Base-by-base conservation (phyloP, 2,329 filamentous ascomycete genomes). In the Diaporthe citrichinensis region DNA sequence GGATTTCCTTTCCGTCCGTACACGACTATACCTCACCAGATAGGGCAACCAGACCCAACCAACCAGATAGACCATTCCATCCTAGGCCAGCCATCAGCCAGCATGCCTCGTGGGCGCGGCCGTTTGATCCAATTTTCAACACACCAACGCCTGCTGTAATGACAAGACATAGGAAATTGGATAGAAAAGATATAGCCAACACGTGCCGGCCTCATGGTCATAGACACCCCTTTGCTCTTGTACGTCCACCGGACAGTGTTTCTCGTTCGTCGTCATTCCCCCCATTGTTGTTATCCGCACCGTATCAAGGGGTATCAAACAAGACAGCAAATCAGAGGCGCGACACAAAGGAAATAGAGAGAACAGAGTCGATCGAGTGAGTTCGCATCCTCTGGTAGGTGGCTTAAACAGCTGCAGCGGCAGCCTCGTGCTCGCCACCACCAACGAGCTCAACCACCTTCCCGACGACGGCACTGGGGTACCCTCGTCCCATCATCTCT, bases 401-500 rank as follows among this genome's bases (percentile, higher is more conserved):
- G n/a, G 76, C 41, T 73, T 53, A 76, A 17, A 71, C 55, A 46
- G 77, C 73, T 36, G 79, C 53, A 44, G 74, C 25, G 17, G 59
- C 53, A 58, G 81, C 82, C 73, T 87, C 86, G 74, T 88, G 87
- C 39, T 81, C 82, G 23, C 87, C 87, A 76, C 90, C 90, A 58
- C 93, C 93, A 53, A 99, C 92, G 72, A 99, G 90, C 85, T 98
- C 97, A 57, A 97, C 89, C 77, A 98, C 96, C 89, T 98, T 98
- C 86, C 94, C 94, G 59, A 96, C 94, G 20, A 99, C 97, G 7
- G 97, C 96, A 77, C 92, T 91, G 62, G 97, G 97, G 82, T 98
- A 99, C 53, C 96, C 96, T 74, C 97, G 91, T 62, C 92, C 92
- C 49, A 98, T 88, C 90, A 98, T 98, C 88, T 99, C 97, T 73